These are phyloP conservation scores for Stellera chamaejasme DNA, from an alignment of 345 rosid species.

Conservation along the genomic window DNA sequence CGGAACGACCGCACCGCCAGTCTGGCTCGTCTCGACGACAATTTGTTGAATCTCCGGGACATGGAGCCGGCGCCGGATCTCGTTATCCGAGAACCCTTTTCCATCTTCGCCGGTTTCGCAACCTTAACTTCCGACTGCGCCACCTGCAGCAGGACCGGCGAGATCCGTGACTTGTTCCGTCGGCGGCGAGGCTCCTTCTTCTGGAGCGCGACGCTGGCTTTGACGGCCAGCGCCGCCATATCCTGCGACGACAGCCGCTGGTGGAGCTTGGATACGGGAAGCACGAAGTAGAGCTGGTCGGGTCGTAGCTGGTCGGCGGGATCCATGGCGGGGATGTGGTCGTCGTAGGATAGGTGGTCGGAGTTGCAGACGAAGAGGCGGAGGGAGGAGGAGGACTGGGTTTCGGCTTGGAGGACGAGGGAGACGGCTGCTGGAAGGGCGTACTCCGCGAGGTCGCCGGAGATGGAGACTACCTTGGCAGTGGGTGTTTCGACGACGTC, in stretches of 20 bases:
- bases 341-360: slow-evolving; percentile 55
- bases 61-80: slow-evolving; percentile 27
- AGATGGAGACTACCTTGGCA: slow-evolving; percentile 53
- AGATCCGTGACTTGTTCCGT: slow-evolving; percentile 39
- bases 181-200: slow-evolving; percentile 22
- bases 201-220: slow-evolving; percentile 71
- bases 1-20: slow-evolving; percentile 70
- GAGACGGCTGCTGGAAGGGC: slow-evolving; percentile 40
- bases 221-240: slow-evolving; percentile 94
- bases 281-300: slow-evolving; percentile 62
- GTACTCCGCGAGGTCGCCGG: slow-evolving; percentile 60
- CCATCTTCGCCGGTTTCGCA: slow-evolving; percentile 2
- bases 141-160: slow-evolving; percentile 36
- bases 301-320: slow-evolving; percentile 26
- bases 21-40: slow-evolving; percentile 58
- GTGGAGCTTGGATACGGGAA: slow-evolving; percentile 61
- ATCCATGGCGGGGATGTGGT: slow-evolving; percentile 42
- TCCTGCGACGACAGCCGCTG: slow-evolving; percentile 55
- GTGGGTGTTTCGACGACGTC: slow-evolving; percentile 22
- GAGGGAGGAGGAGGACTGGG: slow-evolving; percentile 17
- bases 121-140: slow-evolving; percentile 3
- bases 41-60: slow-evolving; percentile 51
- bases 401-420: slow-evolving; percentile 45
- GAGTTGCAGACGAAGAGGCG: slow-evolving; percentile 46
- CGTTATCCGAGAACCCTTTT: slow-evolving; percentile 14